phyloP scores from a whole-genome alignment of 177 flowering plant species.

The Vitis hybrid region DNA sequence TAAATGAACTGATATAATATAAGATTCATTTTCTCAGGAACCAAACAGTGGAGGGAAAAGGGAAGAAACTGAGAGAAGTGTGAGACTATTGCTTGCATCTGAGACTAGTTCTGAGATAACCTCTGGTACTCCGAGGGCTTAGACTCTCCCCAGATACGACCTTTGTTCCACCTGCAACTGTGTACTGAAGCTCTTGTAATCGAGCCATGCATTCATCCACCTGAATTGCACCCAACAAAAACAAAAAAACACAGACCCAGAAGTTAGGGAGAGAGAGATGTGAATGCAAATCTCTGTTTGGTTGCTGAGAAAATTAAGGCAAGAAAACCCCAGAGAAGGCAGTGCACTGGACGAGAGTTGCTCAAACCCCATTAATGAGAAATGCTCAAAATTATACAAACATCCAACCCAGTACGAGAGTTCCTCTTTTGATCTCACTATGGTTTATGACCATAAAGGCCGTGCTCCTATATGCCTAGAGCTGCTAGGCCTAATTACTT shows the following conservation, averaged over 20 bases:
- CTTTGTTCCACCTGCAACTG: constrained; percentile 71
- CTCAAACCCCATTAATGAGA: constrained; percentile 1
- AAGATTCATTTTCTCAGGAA: neutral
- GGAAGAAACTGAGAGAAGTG: neutral
- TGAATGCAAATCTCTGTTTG: too few relatives aligned
- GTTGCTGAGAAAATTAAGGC: too few relatives aligned
- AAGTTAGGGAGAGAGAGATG: too few relatives aligned
- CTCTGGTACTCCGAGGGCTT: constrained; percentile 80
- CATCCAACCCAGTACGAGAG: too few relatives aligned
- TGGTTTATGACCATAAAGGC: too few relatives aligned
- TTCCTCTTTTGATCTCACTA: too few relatives aligned
- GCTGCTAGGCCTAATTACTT: too few relatives aligned
- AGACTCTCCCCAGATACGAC: constrained; percentile 59
- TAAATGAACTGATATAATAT: too few relatives aligned
- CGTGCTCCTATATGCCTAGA: too few relatives aligned
- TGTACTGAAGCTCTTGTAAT: constrained; percentile 89
- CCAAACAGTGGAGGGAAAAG: neutral
- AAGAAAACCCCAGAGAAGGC: too few relatives aligned
- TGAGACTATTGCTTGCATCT: constrained; percentile 88
- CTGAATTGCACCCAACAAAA: constrained; percentile 31
- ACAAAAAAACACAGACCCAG: constrained; percentile 4
- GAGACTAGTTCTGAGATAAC: constrained; percentile 66
- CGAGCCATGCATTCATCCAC: constrained; percentile 92
- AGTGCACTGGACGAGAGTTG: neutral
- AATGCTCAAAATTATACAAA: neutral